These are phyloP conservation scores for Phoenix dactylifera DNA, from an alignment of 176 grass and related monocot genomes.

Conservation along the genomic window DNA sequence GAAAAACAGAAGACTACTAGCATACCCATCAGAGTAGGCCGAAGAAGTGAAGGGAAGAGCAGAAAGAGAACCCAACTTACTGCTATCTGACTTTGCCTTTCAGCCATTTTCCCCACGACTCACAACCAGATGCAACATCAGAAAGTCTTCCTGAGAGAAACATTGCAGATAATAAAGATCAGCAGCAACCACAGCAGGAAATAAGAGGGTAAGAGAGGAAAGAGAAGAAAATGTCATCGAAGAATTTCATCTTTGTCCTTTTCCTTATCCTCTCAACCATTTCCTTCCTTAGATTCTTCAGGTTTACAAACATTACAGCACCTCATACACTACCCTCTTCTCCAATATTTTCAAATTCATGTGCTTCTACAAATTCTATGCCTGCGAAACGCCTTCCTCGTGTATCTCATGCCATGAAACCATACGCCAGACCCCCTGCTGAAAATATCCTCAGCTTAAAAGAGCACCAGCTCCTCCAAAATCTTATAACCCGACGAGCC, in stretches of 20 bases:
- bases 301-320: conserved; percentile 11
- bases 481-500: neutral
- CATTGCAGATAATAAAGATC: too few relatives aligned
- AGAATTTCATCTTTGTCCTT: conserved; percentile 27
- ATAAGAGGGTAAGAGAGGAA: too few relatives aligned
- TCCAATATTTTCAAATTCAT: neutral
- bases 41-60: too few relatives aligned
- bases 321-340: neutral
- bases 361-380: neutral
- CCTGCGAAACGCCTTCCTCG: neutral
- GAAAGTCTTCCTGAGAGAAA: too few relatives aligned
- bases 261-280: conserved; percentile 26
- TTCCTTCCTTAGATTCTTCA: conserved; percentile 31
- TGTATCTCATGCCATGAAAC: neutral
- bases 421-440: too few relatives aligned
- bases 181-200: too few relatives aligned
- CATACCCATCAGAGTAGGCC: too few relatives aligned
- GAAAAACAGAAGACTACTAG: too few relatives aligned
- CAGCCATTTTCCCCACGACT: too few relatives aligned
- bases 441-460: neutral
- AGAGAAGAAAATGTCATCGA: neutral
- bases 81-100: too few relatives aligned
- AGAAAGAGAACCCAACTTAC: too few relatives aligned
- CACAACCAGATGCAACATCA: too few relatives aligned
- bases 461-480: neutral